Percentiles rank a stretch among this genome's conserved stretches.
Evolutionary conservation across 2,329 filamentous ascomycete species (phyloP).

Genomic region (Clathrospora elynae): DNA sequence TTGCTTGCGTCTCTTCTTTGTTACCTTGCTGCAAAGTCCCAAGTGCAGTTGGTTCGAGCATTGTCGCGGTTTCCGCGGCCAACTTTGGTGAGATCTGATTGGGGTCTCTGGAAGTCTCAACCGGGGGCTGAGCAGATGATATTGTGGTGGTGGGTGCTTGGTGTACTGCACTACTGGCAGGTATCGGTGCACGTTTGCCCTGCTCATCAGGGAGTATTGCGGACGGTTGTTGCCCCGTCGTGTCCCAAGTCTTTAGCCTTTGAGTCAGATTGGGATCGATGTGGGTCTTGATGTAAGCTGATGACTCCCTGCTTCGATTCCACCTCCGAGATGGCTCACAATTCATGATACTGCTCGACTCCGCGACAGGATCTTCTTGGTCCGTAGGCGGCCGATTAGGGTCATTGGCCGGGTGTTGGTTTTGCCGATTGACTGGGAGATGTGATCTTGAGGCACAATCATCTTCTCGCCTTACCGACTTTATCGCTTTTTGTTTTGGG

Average conservation of each 20-base stretch:
- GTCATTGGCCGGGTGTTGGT: not conserved
- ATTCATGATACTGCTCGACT: not conserved
- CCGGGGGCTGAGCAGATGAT: not conserved
- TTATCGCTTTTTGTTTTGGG: slow-evolving; percentile 11
- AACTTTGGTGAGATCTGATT: not conserved
- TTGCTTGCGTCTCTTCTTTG: not conserved
- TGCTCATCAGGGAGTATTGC: not conserved
- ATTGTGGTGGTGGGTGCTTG: not conserved
- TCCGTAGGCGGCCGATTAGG: not conserved
- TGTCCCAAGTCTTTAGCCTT: not conserved
- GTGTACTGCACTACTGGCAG: too few species aligned
- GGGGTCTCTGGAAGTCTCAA: not conserved
- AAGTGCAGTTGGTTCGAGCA: not conserved
- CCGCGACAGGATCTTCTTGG: not conserved
- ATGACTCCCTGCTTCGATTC: not conserved
- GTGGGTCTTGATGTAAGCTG: not conserved
- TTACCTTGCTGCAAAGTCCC: not conserved
- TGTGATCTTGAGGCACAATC: not conserved
- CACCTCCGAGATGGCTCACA: not conserved
- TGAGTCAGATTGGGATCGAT: not conserved
- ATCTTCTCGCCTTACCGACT: slow-evolving; percentile 7
- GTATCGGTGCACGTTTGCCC: not conserved
- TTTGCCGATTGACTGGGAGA: not conserved
- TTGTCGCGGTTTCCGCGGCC: not conserved
- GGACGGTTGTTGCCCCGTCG: not conserved